Evolutionary conservation across 495 filamentous ascomycete species (phyloP).

Genomic region (Rusavskia elegans): DNA sequence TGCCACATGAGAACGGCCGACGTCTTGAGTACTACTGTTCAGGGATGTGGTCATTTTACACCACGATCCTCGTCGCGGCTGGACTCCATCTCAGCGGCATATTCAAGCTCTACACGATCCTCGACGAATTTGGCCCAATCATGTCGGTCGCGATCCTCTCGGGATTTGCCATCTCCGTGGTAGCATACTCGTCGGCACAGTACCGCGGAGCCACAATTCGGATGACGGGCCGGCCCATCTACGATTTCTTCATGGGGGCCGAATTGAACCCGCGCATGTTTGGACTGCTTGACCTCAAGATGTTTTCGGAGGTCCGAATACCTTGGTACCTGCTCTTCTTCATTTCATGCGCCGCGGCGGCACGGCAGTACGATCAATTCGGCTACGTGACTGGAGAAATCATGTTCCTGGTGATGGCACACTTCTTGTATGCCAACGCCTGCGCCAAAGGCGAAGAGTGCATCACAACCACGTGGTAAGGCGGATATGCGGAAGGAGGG

Average conservation of each 20-base stretch:
- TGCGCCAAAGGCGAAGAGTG: constrained; percentile 94
- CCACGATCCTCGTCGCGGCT: constrained; percentile 52
- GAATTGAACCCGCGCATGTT: constrained; percentile 95
- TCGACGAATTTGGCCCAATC: constrained; percentile 89
- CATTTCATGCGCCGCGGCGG: constrained; percentile 58
- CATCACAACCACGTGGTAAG: constrained; percentile 77
- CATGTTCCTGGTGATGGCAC: constrained; percentile 76
- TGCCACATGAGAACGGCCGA: constrained; percentile 64
- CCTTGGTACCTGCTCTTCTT: constrained; percentile 93
- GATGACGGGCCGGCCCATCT: constrained; percentile 83
- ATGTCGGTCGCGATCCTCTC: constrained; percentile 83
- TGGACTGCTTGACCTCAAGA: constrained; percentile 89
- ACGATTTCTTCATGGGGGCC: constrained; percentile 99
- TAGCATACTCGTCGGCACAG: constrained; percentile 74
- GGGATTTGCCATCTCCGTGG: constrained; percentile 61
- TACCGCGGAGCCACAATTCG: constrained; percentile 67
- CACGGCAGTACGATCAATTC: constrained; percentile 74
- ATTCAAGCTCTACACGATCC: constrained; percentile 83
- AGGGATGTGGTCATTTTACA: constrained; percentile 72
- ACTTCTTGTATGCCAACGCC: constrained; percentile 92
- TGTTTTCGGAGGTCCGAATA: constrained; percentile 97
- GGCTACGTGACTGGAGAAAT: constrained; percentile 89
- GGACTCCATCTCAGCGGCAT: constrained; percentile 62
- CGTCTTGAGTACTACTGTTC: constrained; percentile 90
- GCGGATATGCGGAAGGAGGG: not conserved